These are phyloP conservation scores for Pythium apleroticum DNA, from an alignment of 352 stramenopile genomes.

Conservation along the genomic window DNA sequence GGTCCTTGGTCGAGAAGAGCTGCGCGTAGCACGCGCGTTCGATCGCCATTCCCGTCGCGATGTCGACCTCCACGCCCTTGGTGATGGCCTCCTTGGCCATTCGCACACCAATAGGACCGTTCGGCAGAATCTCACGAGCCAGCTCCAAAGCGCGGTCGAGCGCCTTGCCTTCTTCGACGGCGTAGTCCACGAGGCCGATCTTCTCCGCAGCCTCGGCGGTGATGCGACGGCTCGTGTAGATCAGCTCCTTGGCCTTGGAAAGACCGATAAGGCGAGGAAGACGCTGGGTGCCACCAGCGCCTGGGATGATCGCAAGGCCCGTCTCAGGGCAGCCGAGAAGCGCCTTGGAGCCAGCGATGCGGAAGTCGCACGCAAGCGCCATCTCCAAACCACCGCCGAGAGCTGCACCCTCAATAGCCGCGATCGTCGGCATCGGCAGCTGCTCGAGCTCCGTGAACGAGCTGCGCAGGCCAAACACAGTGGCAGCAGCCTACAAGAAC, in stretches of 20 bases:
- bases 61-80: conserved; percentile 83
- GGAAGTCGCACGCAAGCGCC: conserved; percentile 91
- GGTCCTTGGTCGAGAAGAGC: conserved; percentile 90
- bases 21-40: conserved; percentile 91
- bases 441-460: conserved; percentile 85
- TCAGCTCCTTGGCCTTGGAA: conserved; percentile 93
- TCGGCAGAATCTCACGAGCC: conserved; percentile 88
- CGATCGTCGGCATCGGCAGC: conserved; percentile 92
- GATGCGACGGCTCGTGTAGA: conserved; percentile 91
- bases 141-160: conserved; percentile 79
- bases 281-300: conserved; percentile 91
- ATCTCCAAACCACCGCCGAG: conserved; percentile 92
- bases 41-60: conserved; percentile 87
- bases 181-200: conserved; percentile 89
- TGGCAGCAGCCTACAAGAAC: conserved; percentile 45
- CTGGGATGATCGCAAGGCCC: conserved; percentile 91
- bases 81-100: conserved; percentile 91
- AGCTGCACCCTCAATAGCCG: conserved; percentile 89
- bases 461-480: conserved; percentile 67
- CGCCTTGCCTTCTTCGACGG: conserved; percentile 66
- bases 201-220: conserved; percentile 68
- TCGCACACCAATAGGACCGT: conserved; percentile 89
- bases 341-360: conserved; percentile 85
- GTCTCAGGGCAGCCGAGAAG: conserved; percentile 92
- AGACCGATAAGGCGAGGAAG: conserved; percentile 91